Percentiles rank a stretch among this genome's conserved stretches.
Evolutionary conservation across 306 rosid genomes (phyloP).

Genomic region (Quercus berberidifolia): DNA sequence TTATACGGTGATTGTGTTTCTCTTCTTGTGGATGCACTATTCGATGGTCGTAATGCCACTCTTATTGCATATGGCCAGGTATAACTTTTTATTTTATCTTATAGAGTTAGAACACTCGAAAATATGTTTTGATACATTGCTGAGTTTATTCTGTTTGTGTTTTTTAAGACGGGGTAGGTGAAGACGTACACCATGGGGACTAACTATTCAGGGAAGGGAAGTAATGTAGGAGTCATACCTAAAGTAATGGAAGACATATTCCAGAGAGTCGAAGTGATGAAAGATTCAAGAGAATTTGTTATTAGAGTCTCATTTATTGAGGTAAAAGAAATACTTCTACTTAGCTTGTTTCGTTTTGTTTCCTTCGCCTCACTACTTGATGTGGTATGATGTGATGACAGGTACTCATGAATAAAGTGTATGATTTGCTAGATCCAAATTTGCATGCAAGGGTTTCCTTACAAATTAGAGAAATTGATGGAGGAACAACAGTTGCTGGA

Average conservation of each 20-base stretch:
- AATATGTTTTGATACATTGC: background rate
- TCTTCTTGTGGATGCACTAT: constrained; percentile 79
- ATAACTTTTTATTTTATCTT: background rate
- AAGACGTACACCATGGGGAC: no score
- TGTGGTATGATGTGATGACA: constrained; percentile 22
- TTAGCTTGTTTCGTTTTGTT: background rate
- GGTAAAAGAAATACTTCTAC: constrained; percentile 32
- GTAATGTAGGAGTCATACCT: constrained; percentile 52
- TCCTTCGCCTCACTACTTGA: background rate
- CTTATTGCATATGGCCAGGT: constrained; percentile 98
- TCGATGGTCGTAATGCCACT: constrained; percentile 85
- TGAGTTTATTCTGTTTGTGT: no score
- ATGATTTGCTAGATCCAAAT: constrained; percentile 61
- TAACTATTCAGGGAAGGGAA: no score
- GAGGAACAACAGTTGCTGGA: constrained; percentile 88
- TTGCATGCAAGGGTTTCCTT: constrained; percentile 56
- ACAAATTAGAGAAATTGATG: constrained; percentile 77
- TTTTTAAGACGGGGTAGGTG: no score
- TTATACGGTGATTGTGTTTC: constrained; percentile 76
- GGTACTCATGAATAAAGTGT: constrained; percentile 89
- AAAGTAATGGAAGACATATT: constrained; percentile 69
- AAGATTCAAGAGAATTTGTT: constrained; percentile 52
- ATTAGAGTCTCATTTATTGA: constrained; percentile 84
- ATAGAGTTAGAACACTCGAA: background rate
- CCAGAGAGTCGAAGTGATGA: constrained; percentile 36